Evolutionary conservation across 768 basidiomycete species (phyloP), one percentile per base, ranked within the genome.

Genomic region (Russula sp.): DNA sequence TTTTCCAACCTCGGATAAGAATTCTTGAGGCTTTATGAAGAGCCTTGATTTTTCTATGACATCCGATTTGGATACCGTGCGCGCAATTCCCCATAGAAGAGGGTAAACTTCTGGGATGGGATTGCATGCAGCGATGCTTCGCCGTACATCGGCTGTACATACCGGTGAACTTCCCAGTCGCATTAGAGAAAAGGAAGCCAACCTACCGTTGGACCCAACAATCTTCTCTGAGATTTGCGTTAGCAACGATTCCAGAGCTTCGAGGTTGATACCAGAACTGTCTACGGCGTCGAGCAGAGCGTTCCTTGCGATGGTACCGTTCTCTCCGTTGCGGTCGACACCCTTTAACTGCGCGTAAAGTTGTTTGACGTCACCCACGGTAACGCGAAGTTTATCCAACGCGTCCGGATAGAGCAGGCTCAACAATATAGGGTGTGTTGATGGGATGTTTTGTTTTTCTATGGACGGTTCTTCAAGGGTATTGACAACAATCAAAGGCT

Each of bases 21-120:
- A 80, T 66, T 92, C 88, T 11, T 73, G 76, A 2, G 88, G 80
- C 71, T 88, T 90, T 71, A 92, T 81, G 71, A 91, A 92, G 40
- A 92, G 76, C 10, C 79, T 80, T 0, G 88, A 76, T 69, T 87
- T 88, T 74, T 87, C 80, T 44, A 91, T 73, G n/a, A 83, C 75
- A 0, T 78, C 64, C 0, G 84, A 79, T 24, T 76, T 72, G 3
- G 78, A 76, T 30, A 92, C 74, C 49, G 77, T 79, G 42, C 76
- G 73, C 28, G 86, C 74, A 48, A 79, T 71, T 63, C 76, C 79
- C 60, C 73, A 76, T 36, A 88, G 71, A 51, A 76, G 69, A 2
- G 73, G 70, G 53, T 77, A 69, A 73, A 87, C 81, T 4, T 77
- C 68, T 3, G 77, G 74, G 18, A 79, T 77, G 0, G 88, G 87